Percentiles rank a stretch among this genome's conserved stretches.
Evolutionary conservation across 352 stramenopile genomes (phyloP).

Genomic region (Pythium sp.): DNA sequence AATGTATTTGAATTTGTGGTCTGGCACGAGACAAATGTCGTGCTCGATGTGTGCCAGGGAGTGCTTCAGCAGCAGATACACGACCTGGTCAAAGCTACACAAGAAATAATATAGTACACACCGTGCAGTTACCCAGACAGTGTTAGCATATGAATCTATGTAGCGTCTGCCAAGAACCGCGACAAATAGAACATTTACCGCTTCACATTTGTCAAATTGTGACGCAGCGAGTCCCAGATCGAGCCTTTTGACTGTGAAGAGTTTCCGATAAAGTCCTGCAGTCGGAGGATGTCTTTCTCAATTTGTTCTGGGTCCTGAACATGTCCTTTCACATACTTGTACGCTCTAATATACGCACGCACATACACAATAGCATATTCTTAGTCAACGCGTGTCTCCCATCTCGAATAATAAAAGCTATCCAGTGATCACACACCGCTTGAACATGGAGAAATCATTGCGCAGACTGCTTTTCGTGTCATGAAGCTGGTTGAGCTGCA

Average conservation of each 20-base stretch:
- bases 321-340: slow-evolving; percentile 40
- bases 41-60: slow-evolving; percentile 45
- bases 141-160: neutral
- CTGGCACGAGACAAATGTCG: slow-evolving; percentile 29
- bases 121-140: neutral
- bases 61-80: slow-evolving; percentile 53
- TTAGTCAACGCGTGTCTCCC: neutral
- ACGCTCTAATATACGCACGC: slow-evolving; percentile 30
- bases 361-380: neutral
- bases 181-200: slow-evolving; percentile 22
- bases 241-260: slow-evolving; percentile 51
- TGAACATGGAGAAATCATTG: slow-evolving; percentile 78
- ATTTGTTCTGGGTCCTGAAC: slow-evolving; percentile 36
- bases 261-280: slow-evolving; percentile 66
- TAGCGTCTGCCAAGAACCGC: neutral
- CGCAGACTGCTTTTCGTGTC: slow-evolving; percentile 65
- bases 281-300: slow-evolving; percentile 48
- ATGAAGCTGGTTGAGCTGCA: slow-evolving; percentile 66
- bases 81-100: slow-evolving; percentile 58
- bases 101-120: slow-evolving; percentile 11
- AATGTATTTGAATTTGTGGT: slow-evolving; percentile 51
- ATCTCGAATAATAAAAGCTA: neutral
- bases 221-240: slow-evolving; percentile 54
- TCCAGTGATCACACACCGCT: slow-evolving; percentile 34
- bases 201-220: slow-evolving; percentile 72